Base-by-base conservation (phyloP, 441 rosid genomes). In the Mallotus repandus region DNA sequence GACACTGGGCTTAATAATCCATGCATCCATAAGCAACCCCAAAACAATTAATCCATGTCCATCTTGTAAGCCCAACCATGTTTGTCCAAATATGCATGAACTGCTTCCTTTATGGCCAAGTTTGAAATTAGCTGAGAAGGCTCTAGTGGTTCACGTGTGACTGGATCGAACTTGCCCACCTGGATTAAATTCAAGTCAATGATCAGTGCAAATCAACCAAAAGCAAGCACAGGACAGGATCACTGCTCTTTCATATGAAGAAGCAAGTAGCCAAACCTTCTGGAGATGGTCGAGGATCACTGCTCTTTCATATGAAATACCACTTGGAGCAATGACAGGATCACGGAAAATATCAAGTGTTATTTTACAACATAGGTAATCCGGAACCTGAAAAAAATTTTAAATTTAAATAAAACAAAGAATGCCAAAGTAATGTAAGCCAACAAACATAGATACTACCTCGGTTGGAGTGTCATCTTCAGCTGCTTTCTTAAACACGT, bases 301-400 rank as follows among this genome's bases (percentile, higher is more conserved):
- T 13, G 91, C 89, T 84, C 97, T 92, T 82, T 95, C 98, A 70
- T 95, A 92, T 52, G 97, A 81, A 80, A 88, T 76, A 53, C 99
- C 97, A 69, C 97, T 88, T n/a, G 99, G 99, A 74, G 94, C 81
- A 65, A 93, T 85, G 71, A 95, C 98, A 57, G 98, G 98, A 83
- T 92, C 99, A 7, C 89, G 89, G 71, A 89, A 86, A 50, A 92
- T 90, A 79, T 92, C 96, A 15, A 95, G 97, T 29, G 98, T 91
- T 11, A 95, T 92, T 72, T 85, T 91, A 83, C 98, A 95, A 71
- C 99, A 92, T 16, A 95, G 78, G 65, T 86, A 89, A 84, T 89
- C 98, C 2, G 99, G 99, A 76, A 95, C 95, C 99, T 92, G 84
- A 19, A 73, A 79, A n/a, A 46, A 56, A 43, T 53, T 21, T 29